phyloP scores from a whole-genome alignment of 2,329 filamentous ascomycete genomes.

The Aspergillus eucalypticola region DNA sequence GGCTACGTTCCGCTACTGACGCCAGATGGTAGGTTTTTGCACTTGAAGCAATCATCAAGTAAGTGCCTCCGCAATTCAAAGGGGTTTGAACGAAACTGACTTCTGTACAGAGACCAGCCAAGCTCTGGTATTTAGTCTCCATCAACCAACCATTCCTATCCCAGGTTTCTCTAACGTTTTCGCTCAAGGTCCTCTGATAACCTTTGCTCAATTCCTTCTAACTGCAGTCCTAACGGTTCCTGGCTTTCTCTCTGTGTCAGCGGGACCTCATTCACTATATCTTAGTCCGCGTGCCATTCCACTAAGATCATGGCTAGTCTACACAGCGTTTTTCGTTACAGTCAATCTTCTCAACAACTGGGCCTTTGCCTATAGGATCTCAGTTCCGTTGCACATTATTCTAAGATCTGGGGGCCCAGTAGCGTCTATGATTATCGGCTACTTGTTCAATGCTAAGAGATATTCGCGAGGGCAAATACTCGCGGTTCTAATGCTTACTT shows the following conservation, averaged over 20 bases:
- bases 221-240: conserved; percentile 77
- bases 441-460: conserved; percentile 72
- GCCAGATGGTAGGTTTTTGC: conserved; percentile 72
- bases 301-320: conserved; percentile 79
- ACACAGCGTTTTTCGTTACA: conserved; percentile 85
- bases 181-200: conserved; percentile 71
- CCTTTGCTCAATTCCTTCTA: conserved; percentile 85
- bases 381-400: conserved; percentile 95
- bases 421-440: conserved; percentile 90
- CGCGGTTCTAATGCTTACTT: conserved; percentile 78
- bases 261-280: conserved; percentile 66
- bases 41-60: conserved; percentile 93
- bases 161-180: background rate
- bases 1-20: conserved; percentile 25
- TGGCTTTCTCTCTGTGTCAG: conserved; percentile 67
- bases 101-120: conserved; percentile 67
- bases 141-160: background rate
- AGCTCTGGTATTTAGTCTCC: conserved; percentile 65
- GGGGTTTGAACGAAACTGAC: conserved; percentile 13
- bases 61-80: conserved; percentile 40
- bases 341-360: conserved; percentile 98
- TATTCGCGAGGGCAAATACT: conserved; percentile 79
- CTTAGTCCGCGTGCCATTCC: conserved; percentile 78
- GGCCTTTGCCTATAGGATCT: conserved; percentile 95
- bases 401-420: conserved; percentile 92